Evolutionary conservation across 1,284 basidiomycete species (phyloP).

Genomic region (Leccinum angustisporum): DNA sequence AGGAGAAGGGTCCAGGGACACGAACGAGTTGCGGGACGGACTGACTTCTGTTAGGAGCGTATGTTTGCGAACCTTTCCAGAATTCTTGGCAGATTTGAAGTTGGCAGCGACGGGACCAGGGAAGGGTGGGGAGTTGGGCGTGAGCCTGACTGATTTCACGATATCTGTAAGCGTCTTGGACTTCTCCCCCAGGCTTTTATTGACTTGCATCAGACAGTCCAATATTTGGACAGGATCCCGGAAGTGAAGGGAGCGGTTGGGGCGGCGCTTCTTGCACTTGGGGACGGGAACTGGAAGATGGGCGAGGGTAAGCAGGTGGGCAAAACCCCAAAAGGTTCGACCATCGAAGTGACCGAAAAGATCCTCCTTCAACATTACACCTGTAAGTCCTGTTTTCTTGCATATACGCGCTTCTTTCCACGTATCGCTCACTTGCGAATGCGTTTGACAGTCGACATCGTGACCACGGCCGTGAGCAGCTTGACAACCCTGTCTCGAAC

Average conservation of each 20-base stretch:
- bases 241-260: constrained; percentile 66
- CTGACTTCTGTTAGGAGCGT: constrained; percentile 61
- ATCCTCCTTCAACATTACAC: constrained; percentile 71
- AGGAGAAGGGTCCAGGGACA: constrained; percentile 44
- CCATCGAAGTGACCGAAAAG: constrained; percentile 53
- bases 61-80: constrained; percentile 77
- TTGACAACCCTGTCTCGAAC: constrained; percentile 61
- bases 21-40: constrained; percentile 71
- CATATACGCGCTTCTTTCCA: not conserved
- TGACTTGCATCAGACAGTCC: constrained; percentile 49
- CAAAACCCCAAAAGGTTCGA: constrained; percentile 42
- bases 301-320: constrained; percentile 71
- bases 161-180: constrained; percentile 46
- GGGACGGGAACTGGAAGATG: constrained; percentile 88
- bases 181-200: not conserved
- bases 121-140: constrained; percentile 51
- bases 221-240: constrained; percentile 67
- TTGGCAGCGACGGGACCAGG: constrained; percentile 47
- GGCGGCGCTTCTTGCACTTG: constrained; percentile 62
- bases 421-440: not conserved
- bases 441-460: constrained; percentile 57
- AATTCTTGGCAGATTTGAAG: constrained; percentile 75
- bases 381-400: constrained; percentile 44
- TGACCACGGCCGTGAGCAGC: constrained; percentile 58
- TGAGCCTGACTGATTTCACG: constrained; percentile 63